phyloP scores from a whole-genome alignment of 371 early-diverging fungal genomes.

The Apophysomyces variabilis region DNA sequence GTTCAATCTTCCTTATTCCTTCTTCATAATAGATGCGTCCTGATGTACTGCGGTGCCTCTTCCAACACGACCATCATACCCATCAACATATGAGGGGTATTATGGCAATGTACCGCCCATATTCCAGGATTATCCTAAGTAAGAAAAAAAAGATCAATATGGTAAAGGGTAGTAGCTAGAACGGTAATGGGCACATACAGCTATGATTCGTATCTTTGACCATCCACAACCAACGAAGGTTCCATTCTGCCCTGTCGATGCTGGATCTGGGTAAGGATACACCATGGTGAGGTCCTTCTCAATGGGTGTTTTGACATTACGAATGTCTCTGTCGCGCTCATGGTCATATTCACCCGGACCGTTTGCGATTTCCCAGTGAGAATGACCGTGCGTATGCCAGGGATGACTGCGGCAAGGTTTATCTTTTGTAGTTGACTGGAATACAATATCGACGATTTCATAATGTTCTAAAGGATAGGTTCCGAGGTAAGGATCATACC shows the following conservation, averaged over 20 bases:
- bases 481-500: slow-evolving; percentile 38
- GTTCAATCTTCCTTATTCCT: background rate
- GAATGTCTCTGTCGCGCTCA: slow-evolving; percentile 25
- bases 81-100: slow-evolving; percentile 46
- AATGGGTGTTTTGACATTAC: slow-evolving; percentile 29
- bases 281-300: slow-evolving; percentile 43
- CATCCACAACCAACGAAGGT: slow-evolving; percentile 45
- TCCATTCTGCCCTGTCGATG: slow-evolving; percentile 10
- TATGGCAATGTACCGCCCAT: slow-evolving; percentile 53
- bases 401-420: slow-evolving; percentile 48
- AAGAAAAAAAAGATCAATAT: background rate
- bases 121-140: slow-evolving; percentile 48
- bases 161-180: background rate
- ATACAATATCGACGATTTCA: slow-evolving; percentile 46
- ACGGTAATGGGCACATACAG: slow-evolving; percentile 33
- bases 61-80: slow-evolving; percentile 51
- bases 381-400: slow-evolving; percentile 57
- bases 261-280: slow-evolving; percentile 34
- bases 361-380: slow-evolving; percentile 49
- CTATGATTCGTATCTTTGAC: slow-evolving; percentile 45
- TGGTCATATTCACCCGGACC: slow-evolving; percentile 49
- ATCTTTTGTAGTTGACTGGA: slow-evolving; percentile 38
- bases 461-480: slow-evolving; percentile 42
- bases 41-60: slow-evolving; percentile 40
- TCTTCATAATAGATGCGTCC: background rate